Conservation (phyloP, 2,329 filamentous ascomycete genomes). For the Aspergillus sp. region DNA sequence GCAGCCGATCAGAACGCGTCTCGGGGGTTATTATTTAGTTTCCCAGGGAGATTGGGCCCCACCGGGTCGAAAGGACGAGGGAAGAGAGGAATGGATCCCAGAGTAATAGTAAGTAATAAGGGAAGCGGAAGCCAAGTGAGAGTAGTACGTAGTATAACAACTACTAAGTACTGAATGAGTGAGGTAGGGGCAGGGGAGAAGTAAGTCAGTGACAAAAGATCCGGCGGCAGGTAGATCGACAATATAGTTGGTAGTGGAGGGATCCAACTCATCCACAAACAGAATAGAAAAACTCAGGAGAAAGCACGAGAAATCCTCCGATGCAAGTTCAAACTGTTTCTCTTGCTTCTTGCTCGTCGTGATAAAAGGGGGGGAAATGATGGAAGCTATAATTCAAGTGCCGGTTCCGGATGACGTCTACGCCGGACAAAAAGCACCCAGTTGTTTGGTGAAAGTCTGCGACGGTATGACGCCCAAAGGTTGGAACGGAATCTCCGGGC, state of each 20-base stretch:
- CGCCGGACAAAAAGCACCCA: constrained; percentile 17
- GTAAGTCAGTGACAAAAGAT: neutral
- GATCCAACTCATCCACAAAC: neutral
- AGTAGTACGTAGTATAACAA: neutral
- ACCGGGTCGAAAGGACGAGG: neutral
- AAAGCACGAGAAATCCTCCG: neutral
- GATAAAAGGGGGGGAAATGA: constrained; percentile 16
- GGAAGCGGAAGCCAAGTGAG: neutral
- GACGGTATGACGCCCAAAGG: constrained; percentile 26
- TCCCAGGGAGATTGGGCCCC: constrained; percentile 15
- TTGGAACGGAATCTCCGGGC: constrained; percentile 21
- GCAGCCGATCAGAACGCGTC: constrained; percentile 18
- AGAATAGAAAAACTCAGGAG: neutral
- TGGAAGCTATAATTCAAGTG: constrained; percentile 6
- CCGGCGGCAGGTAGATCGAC: no score
- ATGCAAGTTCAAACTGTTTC: neutral
- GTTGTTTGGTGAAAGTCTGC: constrained; percentile 12
- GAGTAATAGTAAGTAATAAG: no score
- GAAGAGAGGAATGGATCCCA: neutral
- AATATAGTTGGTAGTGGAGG: neutral
- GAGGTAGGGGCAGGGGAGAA: neutral
- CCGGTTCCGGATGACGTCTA: constrained; percentile 41
- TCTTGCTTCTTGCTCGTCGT: neutral
- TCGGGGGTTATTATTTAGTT: constrained; percentile 1
- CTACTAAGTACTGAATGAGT: neutral